These are phyloP conservation scores for Bolboschoenus planiculmis DNA, from an alignment of 176 grass and related monocot genomes.

Conservation along the genomic window DNA sequence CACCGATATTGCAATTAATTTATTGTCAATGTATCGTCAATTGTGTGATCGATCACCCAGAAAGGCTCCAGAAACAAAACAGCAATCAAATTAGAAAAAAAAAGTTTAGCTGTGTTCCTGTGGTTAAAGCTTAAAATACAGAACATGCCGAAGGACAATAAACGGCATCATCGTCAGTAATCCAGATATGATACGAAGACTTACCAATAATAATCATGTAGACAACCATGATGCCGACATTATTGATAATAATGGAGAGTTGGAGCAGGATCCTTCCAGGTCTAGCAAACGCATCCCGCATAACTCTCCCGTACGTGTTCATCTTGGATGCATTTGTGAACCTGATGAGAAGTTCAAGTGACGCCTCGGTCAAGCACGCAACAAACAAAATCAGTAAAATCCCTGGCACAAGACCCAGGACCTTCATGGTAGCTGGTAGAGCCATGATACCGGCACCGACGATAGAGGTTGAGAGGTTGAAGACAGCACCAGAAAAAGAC, in stretches of 20 bases:
- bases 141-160: not conserved
- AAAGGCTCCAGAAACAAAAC: not conserved
- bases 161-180: constrained; percentile 1
- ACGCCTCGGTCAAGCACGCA: constrained; percentile 64
- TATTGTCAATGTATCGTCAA: not conserved
- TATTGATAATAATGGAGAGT: constrained; percentile 61
- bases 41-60: not conserved
- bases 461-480: constrained; percentile 75
- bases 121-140: not conserved
- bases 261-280: constrained; percentile 65
- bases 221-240: constrained; percentile 55
- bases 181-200: not conserved
- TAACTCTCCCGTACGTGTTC: constrained; percentile 54
- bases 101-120: not conserved
- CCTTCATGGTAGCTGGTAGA: constrained; percentile 68
- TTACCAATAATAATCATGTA: constrained; percentile 95
- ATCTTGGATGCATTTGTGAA: constrained; percentile 53
- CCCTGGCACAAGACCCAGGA: constrained; percentile 69
- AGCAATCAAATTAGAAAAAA: not conserved
- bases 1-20: not conserved
- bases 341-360: constrained; percentile 76
- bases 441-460: constrained; percentile 96
- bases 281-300: constrained; percentile 50
- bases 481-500: constrained; percentile 73
- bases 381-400: constrained; percentile 68